These are phyloP conservation scores for Eucalyptus coolabah DNA, from an alignment of 345 rosid genomes.

Conservation along the genomic window DNA sequence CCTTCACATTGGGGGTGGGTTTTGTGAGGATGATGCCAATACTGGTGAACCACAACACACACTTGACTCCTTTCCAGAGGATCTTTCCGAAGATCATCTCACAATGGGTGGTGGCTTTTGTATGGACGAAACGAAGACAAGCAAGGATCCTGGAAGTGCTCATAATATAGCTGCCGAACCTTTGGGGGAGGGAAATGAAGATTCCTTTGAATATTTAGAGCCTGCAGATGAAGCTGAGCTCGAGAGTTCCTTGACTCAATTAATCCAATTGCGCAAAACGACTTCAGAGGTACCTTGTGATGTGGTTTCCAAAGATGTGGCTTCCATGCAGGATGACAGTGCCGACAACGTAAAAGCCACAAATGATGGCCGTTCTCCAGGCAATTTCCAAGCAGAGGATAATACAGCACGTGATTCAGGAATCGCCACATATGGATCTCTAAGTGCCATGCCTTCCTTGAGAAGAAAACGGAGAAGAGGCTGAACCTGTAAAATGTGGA, in stretches of 20 bases:
- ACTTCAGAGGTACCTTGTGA: neutral
- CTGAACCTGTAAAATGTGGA: neutral
- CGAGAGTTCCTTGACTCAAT: neutral
- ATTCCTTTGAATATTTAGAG: neutral
- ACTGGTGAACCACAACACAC: constrained; percentile 3
- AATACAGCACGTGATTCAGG: neutral
- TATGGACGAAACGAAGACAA: constrained; percentile 28
- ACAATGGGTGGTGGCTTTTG: constrained; percentile 70
- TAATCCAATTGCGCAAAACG: neutral
- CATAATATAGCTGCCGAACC: neutral
- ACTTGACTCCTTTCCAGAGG: constrained; percentile 3
- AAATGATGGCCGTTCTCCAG: constrained; percentile 1
- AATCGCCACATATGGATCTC: neutral
- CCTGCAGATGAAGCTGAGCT: neutral
- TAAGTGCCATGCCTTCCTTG: constrained; percentile 42
- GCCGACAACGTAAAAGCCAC: neutral
- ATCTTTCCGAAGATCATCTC: constrained; percentile 24
- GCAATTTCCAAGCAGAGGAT: neutral
- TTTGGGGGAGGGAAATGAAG: neutral
- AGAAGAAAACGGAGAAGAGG: constrained; percentile 42
- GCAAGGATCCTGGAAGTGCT: constrained; percentile 6
- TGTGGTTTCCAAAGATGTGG: neutral
- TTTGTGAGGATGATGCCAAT: constrained; percentile 37
- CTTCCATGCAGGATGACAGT: neutral
- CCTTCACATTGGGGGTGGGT: constrained; percentile 38